These are phyloP conservation scores for Corinectria fuckeliana DNA, from an alignment of 2,329 filamentous ascomycete genomes.

Conservation along the genomic window DNA sequence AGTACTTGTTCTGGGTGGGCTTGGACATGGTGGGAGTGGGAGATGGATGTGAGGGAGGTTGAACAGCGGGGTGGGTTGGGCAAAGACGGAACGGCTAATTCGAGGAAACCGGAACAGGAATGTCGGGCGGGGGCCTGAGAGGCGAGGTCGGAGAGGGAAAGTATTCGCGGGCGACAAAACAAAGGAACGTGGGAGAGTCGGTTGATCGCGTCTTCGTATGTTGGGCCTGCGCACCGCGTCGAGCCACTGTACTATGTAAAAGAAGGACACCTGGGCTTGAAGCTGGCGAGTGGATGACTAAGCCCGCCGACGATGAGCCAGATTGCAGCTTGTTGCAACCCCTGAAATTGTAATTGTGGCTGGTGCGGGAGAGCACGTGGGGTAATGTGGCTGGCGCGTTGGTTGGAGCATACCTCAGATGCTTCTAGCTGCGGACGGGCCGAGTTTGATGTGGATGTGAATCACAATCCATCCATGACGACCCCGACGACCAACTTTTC, in stretches of 20 bases:
- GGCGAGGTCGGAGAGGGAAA: neutral
- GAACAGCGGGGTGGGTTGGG: neutral
- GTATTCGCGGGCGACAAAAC: slow-evolving; percentile 29
- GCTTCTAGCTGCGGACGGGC: neutral
- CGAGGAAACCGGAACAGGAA: neutral
- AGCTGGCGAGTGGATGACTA: slow-evolving; percentile 20
- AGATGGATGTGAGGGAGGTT: no score
- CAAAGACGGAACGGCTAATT: slow-evolving; percentile 4
- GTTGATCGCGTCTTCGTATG: slow-evolving; percentile 26
- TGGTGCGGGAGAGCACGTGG: slow-evolving; percentile 10
- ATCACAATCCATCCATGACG: neutral
- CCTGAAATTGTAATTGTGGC: slow-evolving; percentile 34
- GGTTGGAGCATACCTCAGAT: neutral
- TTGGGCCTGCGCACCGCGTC: slow-evolving; percentile 32
- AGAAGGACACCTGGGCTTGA: slow-evolving; percentile 34
- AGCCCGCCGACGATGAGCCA: slow-evolving; percentile 28
- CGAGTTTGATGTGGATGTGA: no score
- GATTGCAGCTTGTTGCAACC: slow-evolving; percentile 34
- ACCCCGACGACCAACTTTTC: slow-evolving; percentile 1
- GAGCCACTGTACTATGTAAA: slow-evolving; percentile 33
- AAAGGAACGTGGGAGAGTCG: slow-evolving; percentile 37
- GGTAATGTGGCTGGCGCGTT: neutral
- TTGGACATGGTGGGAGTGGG: slow-evolving; percentile 53
- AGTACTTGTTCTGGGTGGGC: slow-evolving; percentile 76
- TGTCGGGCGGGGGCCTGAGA: neutral